Percentiles rank a stretch among this genome's conserved stretches.
These are phyloP conservation scores for Starmerella geochares DNA, from an alignment of 805 yeast genomes.

Conservation along the genomic window DNA sequence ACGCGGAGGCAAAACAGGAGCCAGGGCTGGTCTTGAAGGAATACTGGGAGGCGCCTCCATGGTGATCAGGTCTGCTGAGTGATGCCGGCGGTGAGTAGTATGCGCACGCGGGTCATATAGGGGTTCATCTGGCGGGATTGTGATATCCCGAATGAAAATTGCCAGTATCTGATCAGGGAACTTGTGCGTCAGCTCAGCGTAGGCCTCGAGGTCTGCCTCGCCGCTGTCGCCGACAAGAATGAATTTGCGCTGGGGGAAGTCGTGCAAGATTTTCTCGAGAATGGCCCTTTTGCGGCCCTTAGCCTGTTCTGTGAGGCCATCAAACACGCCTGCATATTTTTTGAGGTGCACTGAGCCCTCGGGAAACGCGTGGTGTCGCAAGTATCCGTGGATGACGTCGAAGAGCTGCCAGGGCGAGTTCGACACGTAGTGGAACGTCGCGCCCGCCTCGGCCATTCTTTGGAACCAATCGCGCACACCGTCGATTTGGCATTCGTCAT, in stretches of 20 bases:
- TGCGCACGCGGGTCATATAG: constrained; percentile 5
- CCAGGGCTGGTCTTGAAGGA: neutral
- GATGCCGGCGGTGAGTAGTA: constrained; percentile 6
- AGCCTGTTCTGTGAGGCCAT: constrained; percentile 78
- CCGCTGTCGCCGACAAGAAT: constrained; percentile 91
- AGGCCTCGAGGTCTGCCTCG: constrained; percentile 89
- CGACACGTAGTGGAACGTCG: constrained; percentile 83
- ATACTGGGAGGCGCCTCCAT: neutral
- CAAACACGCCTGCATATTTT: constrained; percentile 70
- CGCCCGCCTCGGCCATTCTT: constrained; percentile 39
- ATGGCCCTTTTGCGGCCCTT: constrained; percentile 66
- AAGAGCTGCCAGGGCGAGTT: constrained; percentile 91
- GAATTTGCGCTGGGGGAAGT: constrained; percentile 69
- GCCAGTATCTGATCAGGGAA: constrained; percentile 59
- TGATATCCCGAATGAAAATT: constrained; percentile 70
- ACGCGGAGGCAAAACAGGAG: constrained; percentile 5
- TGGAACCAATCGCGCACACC: constrained; percentile 67
- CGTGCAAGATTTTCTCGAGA: constrained; percentile 50
- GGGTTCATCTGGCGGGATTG: constrained; percentile 28
- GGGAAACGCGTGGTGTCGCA: constrained; percentile 52
- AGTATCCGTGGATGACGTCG: constrained; percentile 47
- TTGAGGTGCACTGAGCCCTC: constrained; percentile 76
- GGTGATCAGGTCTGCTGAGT: constrained; percentile 7
- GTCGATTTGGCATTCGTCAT: constrained; percentile 58
- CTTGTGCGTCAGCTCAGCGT: constrained; percentile 52